Percentiles rank a stretch among this genome's conserved stretches.
Conservation (phyloP, 2,329 filamentous ascomycete genomes). For the Phialocephala subalpina region DNA sequence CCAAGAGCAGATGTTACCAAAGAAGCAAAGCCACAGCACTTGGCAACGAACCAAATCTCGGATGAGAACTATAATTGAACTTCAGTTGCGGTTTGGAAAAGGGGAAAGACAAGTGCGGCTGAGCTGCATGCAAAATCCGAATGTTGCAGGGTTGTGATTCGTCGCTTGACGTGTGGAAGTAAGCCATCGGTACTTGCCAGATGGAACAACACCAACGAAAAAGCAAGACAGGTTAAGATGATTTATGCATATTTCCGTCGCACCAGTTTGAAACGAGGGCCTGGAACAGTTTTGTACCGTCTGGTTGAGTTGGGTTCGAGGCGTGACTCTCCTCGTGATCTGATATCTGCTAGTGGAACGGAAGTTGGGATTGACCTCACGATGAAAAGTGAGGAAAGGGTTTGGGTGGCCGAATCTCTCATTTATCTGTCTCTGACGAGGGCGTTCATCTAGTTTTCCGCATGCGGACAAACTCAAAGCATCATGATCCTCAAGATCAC, state of each 20-base stretch:
- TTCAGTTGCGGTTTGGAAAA: not conserved
- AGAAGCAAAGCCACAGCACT: not conserved
- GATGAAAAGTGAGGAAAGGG: not conserved
- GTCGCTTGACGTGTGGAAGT: slow-evolving; percentile 16
- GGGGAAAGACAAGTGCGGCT: not conserved
- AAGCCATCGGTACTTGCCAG: slow-evolving; percentile 15
- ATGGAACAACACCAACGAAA: not conserved
- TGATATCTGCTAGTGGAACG: not conserved
- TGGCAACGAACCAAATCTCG: not conserved
- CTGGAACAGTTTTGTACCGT: not conserved
- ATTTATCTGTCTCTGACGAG: slow-evolving; percentile 44
- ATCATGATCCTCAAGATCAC: slow-evolving; percentile 45
- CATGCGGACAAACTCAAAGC: slow-evolving; percentile 37
- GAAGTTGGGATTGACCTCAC: not conserved
- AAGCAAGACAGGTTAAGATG: not conserved
- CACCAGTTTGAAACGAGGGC: not conserved
- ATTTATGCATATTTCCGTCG: not conserved
- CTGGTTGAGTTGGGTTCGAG: not conserved
- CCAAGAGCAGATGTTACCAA: not conserved
- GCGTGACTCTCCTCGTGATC: not conserved
- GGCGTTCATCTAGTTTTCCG: slow-evolving; percentile 42
- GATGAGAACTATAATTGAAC: not conserved
- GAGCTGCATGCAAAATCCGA: slow-evolving; percentile 20
- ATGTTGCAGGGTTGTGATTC: slow-evolving; percentile 18
- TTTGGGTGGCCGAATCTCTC: slow-evolving; percentile 48